Conservation (phyloP, 140 eudicot genomes). For the Flaveria floridana region DNA sequence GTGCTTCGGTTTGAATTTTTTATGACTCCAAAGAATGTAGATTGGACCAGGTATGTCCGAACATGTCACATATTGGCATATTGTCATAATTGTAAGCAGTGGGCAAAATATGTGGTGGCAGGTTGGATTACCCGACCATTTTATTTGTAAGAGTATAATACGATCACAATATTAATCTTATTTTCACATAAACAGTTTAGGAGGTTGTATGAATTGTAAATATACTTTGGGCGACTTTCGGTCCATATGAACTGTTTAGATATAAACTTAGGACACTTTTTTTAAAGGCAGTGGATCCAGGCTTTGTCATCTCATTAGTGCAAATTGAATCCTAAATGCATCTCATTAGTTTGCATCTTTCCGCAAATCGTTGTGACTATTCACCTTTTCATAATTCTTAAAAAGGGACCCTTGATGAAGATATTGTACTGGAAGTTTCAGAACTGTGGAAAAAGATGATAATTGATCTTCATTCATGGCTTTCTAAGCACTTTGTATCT, state of each 20-base stretch:
- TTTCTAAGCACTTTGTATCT: slow-evolving; percentile 4
- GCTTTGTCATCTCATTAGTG: background rate
- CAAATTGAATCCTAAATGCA: background rate
- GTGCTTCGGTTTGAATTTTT: slow-evolving; percentile 91
- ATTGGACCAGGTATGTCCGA: slow-evolving; percentile 77
- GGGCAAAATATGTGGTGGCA: background rate
- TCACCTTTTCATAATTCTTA: background rate
- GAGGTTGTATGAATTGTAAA: background rate
- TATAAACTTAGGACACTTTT: background rate
- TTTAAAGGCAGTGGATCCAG: background rate
- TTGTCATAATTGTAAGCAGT: background rate
- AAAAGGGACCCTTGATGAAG: background rate
- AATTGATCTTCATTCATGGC: background rate
- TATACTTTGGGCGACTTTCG: background rate
- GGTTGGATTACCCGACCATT: background rate
- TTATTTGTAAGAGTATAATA: background rate
- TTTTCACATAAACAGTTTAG: background rate
- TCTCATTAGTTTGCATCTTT: background rate
- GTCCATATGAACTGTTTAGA: background rate
- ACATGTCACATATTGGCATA: slow-evolving; percentile 10
- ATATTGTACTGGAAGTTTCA: background rate
- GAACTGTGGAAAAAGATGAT: background rate
- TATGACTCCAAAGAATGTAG: slow-evolving; percentile 82
- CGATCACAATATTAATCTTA: background rate
- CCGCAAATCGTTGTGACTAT: background rate